Conservation (phyloP, 371 early-diverging fungal genomes). For the Funneliformis caledonium region DNA sequence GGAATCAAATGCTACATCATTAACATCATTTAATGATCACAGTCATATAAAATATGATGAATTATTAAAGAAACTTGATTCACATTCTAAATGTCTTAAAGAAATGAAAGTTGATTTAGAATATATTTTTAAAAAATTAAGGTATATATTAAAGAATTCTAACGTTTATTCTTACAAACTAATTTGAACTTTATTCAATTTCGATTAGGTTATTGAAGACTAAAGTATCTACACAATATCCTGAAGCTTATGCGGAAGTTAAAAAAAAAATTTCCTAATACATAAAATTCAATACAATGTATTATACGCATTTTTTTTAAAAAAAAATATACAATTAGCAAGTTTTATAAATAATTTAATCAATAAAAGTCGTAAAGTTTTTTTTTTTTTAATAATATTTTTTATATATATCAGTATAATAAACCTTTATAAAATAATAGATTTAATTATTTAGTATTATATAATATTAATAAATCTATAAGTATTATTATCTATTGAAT, state of each 20-base stretch:
- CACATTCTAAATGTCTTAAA: slow-evolving; percentile 32
- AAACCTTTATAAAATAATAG: no score
- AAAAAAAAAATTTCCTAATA: background rate
- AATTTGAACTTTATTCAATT: background rate
- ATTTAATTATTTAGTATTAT: no score
- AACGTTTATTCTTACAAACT: background rate
- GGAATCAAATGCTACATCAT: background rate
- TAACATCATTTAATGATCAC: slow-evolving; percentile 28
- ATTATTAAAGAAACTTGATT: slow-evolving; percentile 32
- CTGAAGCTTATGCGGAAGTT: slow-evolving; percentile 10
- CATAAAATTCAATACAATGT: no score
- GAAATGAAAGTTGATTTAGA: slow-evolving; percentile 39
- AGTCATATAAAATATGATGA: slow-evolving; percentile 31
- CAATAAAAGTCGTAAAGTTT: no score
- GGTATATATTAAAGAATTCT: background rate
- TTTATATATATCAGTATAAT: no score
- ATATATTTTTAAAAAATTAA: slow-evolving; percentile 39
- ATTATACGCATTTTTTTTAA: no score
- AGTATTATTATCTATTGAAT: no score
- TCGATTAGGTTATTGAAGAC: slow-evolving; percentile 14
- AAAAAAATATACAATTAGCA: no score
- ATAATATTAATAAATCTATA: no score
- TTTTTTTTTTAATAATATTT: no score
- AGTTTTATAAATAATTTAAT: no score
- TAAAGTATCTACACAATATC: slow-evolving; percentile 27